Evolutionary conservation across 192 early-diverging fungal genomes (phyloP).

Genomic region (Coemansia sp.): DNA sequence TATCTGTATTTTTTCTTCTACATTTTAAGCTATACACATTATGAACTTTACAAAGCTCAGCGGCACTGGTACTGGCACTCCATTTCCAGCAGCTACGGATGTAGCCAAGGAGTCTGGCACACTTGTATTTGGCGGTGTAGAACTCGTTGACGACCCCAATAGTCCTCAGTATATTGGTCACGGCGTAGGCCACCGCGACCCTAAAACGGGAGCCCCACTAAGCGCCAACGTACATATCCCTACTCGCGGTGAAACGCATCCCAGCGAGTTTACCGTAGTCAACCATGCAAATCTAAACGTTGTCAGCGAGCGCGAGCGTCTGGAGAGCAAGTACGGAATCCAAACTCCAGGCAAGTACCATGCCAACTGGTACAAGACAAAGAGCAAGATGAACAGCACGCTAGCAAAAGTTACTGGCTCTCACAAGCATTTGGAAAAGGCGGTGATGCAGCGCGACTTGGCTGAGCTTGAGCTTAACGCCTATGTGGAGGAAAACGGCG

Average conservation of each 20-base stretch:
- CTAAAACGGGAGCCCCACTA: conserved; percentile 42
- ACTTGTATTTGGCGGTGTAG: conserved; percentile 36
- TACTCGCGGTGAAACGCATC: conserved; percentile 45
- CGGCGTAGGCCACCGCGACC: conserved; percentile 52
- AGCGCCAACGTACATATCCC: conserved; percentile 41
- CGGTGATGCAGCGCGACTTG: conserved; percentile 34
- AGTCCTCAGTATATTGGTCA: conserved; percentile 50
- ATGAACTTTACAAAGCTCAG: conserved; percentile 24
- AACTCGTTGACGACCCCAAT: conserved; percentile 41
- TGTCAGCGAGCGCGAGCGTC: conserved; percentile 11
- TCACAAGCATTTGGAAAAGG: conserved; percentile 33
- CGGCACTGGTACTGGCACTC: conserved; percentile 52
- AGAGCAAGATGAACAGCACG: conserved; percentile 30
- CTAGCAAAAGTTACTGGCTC: conserved; percentile 39
- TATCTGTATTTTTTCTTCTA: not conserved
- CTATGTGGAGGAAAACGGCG: conserved; percentile 37
- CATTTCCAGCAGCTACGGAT: conserved; percentile 52
- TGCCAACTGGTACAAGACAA: conserved; percentile 50
- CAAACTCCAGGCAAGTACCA: conserved; percentile 47
- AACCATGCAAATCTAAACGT: not conserved
- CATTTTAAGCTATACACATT: not conserved
- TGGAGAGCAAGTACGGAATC: conserved; percentile 44
- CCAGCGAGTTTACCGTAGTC: conserved; percentile 28
- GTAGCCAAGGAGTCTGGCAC: conserved; percentile 51
- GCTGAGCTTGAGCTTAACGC: conserved; percentile 51